phyloP scores from a whole-genome alignment of 2,329 filamentous ascomycete genomes.

The Emmonsiellopsis sp. region DNA sequence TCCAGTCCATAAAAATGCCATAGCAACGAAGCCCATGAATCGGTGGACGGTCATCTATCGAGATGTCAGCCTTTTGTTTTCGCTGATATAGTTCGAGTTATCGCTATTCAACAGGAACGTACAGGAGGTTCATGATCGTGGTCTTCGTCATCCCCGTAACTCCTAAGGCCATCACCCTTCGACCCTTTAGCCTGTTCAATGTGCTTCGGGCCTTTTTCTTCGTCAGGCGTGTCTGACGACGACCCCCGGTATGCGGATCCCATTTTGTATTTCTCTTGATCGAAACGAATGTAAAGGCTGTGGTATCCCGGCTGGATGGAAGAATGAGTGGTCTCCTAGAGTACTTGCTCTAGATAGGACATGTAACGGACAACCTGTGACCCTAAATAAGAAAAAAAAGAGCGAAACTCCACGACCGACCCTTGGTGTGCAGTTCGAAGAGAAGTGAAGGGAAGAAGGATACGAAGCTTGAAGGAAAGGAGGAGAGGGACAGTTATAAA shows the following conservation, averaged over 20 bases:
- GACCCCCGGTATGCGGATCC: not conserved
- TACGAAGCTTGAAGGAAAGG: too few species aligned
- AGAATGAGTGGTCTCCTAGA: too few species aligned
- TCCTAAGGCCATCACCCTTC: constrained; percentile 38
- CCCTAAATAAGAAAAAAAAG: too few species aligned
- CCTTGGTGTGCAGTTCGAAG: too few species aligned
- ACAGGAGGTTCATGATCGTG: constrained; percentile 40
- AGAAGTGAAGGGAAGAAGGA: too few species aligned
- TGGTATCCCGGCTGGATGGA: not conserved
- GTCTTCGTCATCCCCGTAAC: constrained; percentile 38
- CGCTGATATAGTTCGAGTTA: not conserved
- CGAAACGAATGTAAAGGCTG: not conserved
- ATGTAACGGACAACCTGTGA: too few species aligned
- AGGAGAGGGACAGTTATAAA: too few species aligned
- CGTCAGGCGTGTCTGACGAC: constrained; percentile 5
- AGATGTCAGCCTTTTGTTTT: not conserved
- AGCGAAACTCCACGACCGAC: too few species aligned
- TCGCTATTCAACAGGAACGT: constrained; percentile 9
- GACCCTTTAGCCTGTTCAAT: constrained; percentile 24
- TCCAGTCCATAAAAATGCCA: constrained; percentile 53
- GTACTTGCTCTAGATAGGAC: too few species aligned
- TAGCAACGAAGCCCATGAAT: constrained; percentile 47
- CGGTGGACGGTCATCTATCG: constrained; percentile 18
- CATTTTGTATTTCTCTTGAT: not conserved
- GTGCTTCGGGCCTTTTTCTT: constrained; percentile 21